These are phyloP conservation scores for Naganishia albida DNA, from an alignment of 1,284 basidiomycete species.

Conservation along the genomic window DNA sequence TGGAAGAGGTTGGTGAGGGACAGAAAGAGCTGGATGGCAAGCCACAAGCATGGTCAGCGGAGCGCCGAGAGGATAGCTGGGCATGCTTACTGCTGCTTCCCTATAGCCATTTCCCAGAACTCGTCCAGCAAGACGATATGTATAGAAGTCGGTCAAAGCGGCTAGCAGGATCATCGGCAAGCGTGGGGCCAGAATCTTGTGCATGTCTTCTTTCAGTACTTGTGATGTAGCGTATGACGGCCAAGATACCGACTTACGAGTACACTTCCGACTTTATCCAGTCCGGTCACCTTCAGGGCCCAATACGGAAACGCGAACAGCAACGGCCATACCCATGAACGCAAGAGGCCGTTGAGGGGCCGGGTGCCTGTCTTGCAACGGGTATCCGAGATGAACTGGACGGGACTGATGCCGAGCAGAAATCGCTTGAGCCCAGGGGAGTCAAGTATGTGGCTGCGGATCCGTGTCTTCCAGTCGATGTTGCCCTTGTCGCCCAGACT, in stretches of 20 bases:
- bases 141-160: conserved; percentile 75
- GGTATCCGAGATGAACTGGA: neutral
- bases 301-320: conserved; percentile 78
- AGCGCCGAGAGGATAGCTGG: neutral
- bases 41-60: neutral
- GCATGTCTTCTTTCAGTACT: conserved; percentile 23
- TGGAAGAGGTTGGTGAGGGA: conserved; percentile 87
- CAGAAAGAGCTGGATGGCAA: conserved; percentile 66
- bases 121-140: conserved; percentile 64
- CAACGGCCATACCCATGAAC: conserved; percentile 49
- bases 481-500: conserved; percentile 5
- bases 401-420: neutral
- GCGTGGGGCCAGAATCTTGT: conserved; percentile 63
- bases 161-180: conserved; percentile 78
- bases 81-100: conserved; percentile 63
- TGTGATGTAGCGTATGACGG: conserved; percentile 8
- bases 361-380: neutral
- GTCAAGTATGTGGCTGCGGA: neutral
- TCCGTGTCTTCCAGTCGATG: neutral
- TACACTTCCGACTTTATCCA: conserved; percentile 57
- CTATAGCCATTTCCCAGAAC: conserved; percentile 65
- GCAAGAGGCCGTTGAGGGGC: neutral
- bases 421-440: neutral
- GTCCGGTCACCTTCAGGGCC: conserved; percentile 61
- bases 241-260: conserved; percentile 58